These are phyloP conservation scores for Yamadazyma triangularis DNA, from an alignment of 1,139 yeast genomes.

Conservation along the genomic window DNA sequence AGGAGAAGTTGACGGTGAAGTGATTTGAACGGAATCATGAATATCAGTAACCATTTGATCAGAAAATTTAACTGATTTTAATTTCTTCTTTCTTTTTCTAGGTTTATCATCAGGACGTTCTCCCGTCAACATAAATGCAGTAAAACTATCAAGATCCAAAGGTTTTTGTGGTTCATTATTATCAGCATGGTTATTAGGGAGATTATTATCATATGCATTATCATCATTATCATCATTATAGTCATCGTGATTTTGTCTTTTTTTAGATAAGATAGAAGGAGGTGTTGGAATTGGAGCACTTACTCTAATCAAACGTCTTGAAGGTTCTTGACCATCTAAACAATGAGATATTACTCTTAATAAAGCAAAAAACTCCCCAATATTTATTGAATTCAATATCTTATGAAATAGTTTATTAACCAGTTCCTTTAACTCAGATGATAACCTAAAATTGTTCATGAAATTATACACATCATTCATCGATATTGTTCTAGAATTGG, in stretches of 20 bases:
- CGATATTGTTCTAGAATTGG: slow-evolving; percentile 51
- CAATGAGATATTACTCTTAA: slow-evolving; percentile 61
- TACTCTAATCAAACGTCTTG: slow-evolving; percentile 44
- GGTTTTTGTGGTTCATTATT: slow-evolving; percentile 22
- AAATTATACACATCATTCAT: slow-evolving; percentile 62
- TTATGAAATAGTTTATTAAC: slow-evolving; percentile 49
- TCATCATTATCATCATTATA: slow-evolving; percentile 21
- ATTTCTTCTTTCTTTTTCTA: slow-evolving; percentile 31
- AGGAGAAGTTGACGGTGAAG: slow-evolving; percentile 22
- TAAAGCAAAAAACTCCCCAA: slow-evolving; percentile 75
- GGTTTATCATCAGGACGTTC: slow-evolving; percentile 49
- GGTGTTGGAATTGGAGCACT: slow-evolving; percentile 65
- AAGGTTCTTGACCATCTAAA: slow-evolving; percentile 43
- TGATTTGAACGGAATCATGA: slow-evolving; percentile 24
- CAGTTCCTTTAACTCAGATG: slow-evolving; percentile 36
- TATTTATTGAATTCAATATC: slow-evolving; percentile 49
- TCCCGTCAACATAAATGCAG: slow-evolving; percentile 71
- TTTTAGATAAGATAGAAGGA: slow-evolving; percentile 58
- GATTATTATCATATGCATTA: neutral
- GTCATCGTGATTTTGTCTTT: slow-evolving; percentile 43
- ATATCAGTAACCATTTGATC: slow-evolving; percentile 53
- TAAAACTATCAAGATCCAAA: slow-evolving; percentile 65
- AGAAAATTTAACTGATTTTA: slow-evolving; percentile 66
- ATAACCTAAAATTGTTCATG: slow-evolving; percentile 55
- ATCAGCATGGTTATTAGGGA: slow-evolving; percentile 12